phyloP scores from a whole-genome alignment of 169 alveolate genomes.

The Sarcocystis neurona region DNA sequence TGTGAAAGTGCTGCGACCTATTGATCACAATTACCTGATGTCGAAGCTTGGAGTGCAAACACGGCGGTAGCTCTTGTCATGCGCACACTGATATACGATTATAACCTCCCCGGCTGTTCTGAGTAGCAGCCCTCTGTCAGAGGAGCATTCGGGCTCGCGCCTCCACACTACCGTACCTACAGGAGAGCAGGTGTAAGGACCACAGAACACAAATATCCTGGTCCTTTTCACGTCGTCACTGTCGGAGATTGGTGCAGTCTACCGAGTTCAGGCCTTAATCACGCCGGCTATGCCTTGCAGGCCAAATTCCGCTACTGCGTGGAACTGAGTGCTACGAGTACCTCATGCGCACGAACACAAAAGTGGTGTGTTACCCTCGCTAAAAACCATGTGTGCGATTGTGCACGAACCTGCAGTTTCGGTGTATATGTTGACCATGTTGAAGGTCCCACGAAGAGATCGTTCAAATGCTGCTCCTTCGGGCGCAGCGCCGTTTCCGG shows the following conservation, averaged over 20 bases:
- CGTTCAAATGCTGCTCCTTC: background rate
- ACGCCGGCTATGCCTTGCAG: too few relatives aligned
- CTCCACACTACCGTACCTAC: slow-evolving; percentile 59
- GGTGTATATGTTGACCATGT: slow-evolving; percentile 44
- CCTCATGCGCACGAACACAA: background rate
- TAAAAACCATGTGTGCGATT: background rate
- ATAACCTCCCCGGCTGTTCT: slow-evolving; percentile 53
- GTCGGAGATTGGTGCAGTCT: too few relatives aligned
- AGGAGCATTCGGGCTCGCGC: background rate
- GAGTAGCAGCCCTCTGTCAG: slow-evolving; percentile 27
- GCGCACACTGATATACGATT: slow-evolving; percentile 25
- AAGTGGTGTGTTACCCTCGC: background rate
- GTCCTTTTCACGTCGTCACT: background rate
- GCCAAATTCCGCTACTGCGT: too few relatives aligned
- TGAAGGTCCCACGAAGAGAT: slow-evolving; percentile 26
- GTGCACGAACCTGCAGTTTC: slow-evolving; percentile 21
- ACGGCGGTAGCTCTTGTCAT: slow-evolving; percentile 47
- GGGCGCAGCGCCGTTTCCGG: background rate
- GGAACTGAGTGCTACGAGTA: background rate
- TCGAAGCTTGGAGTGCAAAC: slow-evolving; percentile 55
- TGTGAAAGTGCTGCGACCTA: too few relatives aligned
- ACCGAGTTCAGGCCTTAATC: too few relatives aligned
- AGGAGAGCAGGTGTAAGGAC: too few relatives aligned
- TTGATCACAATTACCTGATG: slow-evolving; percentile 49
- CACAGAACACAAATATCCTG: background rate